Conservation (phyloP, 1,139 yeast species). For the Yamadazyma conglobata region DNA sequence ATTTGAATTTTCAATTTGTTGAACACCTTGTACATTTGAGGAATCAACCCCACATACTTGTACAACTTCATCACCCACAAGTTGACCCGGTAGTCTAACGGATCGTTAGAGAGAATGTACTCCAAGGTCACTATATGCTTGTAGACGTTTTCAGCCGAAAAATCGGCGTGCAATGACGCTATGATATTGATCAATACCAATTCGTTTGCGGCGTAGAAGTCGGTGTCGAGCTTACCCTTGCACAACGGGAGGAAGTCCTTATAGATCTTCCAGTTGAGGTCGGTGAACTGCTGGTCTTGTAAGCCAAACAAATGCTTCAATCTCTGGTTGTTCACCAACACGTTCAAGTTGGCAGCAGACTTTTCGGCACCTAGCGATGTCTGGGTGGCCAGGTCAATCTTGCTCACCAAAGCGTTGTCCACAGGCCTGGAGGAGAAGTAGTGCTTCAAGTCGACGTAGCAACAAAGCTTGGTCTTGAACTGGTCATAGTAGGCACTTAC, state of each 20-base stretch:
- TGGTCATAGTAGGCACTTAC: constrained; percentile 39
- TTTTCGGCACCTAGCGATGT: constrained; percentile 6
- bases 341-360: constrained; percentile 26
- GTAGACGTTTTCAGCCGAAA: constrained; percentile 14
- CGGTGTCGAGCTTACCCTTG: constrained; percentile 48
- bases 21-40: constrained; percentile 50
- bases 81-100: constrained; percentile 62
- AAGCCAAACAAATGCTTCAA: constrained; percentile 24
- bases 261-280: constrained; percentile 34
- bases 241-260: constrained; percentile 22
- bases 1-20: constrained; percentile 62
- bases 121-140: constrained; percentile 46
- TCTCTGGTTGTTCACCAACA: constrained; percentile 50
- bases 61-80: constrained; percentile 72
- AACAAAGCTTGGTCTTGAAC: constrained; percentile 54
- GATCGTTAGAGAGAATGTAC: constrained; percentile 45
- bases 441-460: constrained; percentile 52
- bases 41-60: constrained; percentile 46
- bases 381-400: constrained; percentile 10
- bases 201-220: constrained; percentile 66
- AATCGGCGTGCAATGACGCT: constrained; percentile 16
- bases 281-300: constrained; percentile 18
- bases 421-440: constrained; percentile 20
- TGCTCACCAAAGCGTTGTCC: constrained; percentile 10
- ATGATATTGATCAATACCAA: constrained; percentile 50